phyloP scores from a whole-genome alignment of 2,329 filamentous ascomycete species.

The Phaeosphaeria sp. region DNA sequence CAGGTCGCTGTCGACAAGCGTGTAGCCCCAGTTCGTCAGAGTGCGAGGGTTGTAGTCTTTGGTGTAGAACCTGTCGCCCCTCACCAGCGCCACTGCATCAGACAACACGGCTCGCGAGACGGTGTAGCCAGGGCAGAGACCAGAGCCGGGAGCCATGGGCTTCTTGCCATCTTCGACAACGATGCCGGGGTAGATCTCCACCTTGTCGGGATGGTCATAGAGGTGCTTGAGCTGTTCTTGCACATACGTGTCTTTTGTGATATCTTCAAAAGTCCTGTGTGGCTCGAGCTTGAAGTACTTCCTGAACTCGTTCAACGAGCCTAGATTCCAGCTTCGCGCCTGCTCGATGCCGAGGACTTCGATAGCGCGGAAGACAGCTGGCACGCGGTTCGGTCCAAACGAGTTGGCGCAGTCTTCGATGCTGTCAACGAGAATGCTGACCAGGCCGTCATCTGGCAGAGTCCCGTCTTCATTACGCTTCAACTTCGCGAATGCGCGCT shows the following conservation, averaged over 20 bases:
- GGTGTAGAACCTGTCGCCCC: conserved; percentile 81
- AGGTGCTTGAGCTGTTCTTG: conserved; percentile 64
- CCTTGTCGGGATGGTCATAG: conserved; percentile 79
- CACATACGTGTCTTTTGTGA: conserved; percentile 77
- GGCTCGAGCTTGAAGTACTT: conserved; percentile 80
- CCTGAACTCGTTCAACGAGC: conserved; percentile 83
- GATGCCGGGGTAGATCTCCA: conserved; percentile 81
- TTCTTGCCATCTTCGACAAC: conserved; percentile 78
- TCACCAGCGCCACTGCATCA: conserved; percentile 79
- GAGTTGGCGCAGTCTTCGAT: conserved; percentile 76
- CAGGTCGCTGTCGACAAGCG: conserved; percentile 74
- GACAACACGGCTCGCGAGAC: conserved; percentile 78
- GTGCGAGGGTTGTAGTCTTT: conserved; percentile 73
- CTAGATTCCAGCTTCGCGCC: conserved; percentile 77
- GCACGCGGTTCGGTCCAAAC: conserved; percentile 71
- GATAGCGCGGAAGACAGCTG: conserved; percentile 74
- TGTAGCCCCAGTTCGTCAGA: conserved; percentile 85
- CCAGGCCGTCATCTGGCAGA: conserved; percentile 79
- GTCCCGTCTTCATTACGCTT: conserved; percentile 69
- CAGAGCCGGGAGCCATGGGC: conserved; percentile 72
- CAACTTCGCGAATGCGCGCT: conserved; percentile 73
- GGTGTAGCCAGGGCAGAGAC: conserved; percentile 77
- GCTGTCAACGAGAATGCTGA: conserved; percentile 70
- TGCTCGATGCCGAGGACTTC: conserved; percentile 84
- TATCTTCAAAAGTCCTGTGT: conserved; percentile 80